A percentile compares a stretch with the other conserved stretches of the same genome.
phyloP scores from a whole-genome alignment of 192 early-diverging fungal genomes.

The Dissophora globulifera region DNA sequence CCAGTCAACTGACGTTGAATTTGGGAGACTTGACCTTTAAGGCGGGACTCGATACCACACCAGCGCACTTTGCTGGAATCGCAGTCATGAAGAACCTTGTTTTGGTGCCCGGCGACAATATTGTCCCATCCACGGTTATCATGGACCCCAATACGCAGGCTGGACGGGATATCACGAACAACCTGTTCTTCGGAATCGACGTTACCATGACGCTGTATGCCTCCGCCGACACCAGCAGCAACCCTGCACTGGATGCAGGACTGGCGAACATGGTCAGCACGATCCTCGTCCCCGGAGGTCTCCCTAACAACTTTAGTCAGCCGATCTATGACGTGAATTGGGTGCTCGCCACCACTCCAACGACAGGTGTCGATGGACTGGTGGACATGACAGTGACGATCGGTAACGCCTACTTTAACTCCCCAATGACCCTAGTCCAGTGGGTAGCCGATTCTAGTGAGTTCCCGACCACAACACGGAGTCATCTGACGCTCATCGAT shows the following conservation, averaged over 20 bases:
- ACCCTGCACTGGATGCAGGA: slow-evolving; percentile 17
- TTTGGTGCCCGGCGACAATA: slow-evolving; percentile 22
- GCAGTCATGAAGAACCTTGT: not conserved
- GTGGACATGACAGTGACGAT: not conserved
- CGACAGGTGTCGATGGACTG: not conserved
- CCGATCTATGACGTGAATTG: not conserved
- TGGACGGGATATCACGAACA: not conserved
- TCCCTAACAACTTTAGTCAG: not conserved
- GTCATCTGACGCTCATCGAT: not conserved
- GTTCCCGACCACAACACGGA: not conserved
- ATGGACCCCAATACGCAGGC: not conserved
- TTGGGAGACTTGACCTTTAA: slow-evolving; percentile 20
- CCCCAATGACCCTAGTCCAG: not conserved
- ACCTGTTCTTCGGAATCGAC: not conserved
- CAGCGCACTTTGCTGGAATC: not conserved
- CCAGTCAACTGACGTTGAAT: slow-evolving; percentile 36
- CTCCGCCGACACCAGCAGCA: not conserved
- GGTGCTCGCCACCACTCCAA: not conserved
- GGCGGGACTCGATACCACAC: not conserved
- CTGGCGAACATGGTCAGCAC: not conserved
- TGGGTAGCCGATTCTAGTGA: not conserved
- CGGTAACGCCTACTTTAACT: not conserved
- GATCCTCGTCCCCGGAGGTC: not conserved
- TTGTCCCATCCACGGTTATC: not conserved
- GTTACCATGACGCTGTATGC: not conserved